phyloP scores from a whole-genome alignment of 2,329 filamentous ascomycete genomes.

The Penicillium oxalicum region DNA sequence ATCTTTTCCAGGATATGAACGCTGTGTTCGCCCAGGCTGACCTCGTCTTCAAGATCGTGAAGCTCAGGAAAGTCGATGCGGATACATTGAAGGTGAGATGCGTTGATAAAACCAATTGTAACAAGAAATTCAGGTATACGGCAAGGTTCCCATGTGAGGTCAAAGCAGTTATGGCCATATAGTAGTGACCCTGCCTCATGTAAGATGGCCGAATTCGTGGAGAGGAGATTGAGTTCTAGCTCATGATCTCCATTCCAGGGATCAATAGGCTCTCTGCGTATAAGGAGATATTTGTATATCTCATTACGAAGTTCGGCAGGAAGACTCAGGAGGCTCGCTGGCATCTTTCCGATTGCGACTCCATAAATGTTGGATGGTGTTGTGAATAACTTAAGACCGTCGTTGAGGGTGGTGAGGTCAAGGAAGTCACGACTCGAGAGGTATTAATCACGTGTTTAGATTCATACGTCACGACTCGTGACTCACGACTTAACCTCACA shows the following conservation, averaged over 20 bases:
- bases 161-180: constrained; percentile 3
- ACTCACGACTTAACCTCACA: too few relatives aligned
- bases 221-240: not conserved
- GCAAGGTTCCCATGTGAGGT: not conserved
- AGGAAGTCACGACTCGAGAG: not conserved
- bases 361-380: not conserved
- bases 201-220: not conserved
- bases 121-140: not conserved
- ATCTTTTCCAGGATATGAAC: not conserved
- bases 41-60: not conserved
- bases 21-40: constrained; percentile 1
- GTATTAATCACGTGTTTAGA: not conserved
- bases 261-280: not conserved
- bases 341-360: constrained; percentile 1
- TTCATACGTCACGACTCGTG: not conserved
- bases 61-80: constrained; percentile 1
- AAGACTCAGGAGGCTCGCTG: constrained; percentile 1
- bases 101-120: not conserved
- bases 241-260: not conserved
- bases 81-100: constrained; percentile 1
- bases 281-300: constrained; percentile 3
- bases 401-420: not conserved
- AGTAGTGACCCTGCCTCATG: constrained; percentile 2
- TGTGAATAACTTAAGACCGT: not conserved
- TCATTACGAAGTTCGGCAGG: constrained; percentile 4